Evolutionary conservation across 2,329 filamentous ascomycete species (phyloP).

Genomic region (Diplodia scrobiculata): DNA sequence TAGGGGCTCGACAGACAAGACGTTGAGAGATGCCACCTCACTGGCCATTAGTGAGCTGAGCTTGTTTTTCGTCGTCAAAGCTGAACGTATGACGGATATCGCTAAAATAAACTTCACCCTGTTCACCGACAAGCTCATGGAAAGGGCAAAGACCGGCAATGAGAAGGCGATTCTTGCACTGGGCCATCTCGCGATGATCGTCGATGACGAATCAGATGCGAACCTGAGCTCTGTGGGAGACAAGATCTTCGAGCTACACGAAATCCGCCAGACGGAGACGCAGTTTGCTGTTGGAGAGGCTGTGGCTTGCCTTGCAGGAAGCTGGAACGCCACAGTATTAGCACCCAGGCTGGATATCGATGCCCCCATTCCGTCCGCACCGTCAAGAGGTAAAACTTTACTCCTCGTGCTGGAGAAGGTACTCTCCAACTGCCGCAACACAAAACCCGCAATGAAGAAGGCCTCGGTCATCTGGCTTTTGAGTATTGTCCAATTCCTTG

Average conservation of each 20-base stretch:
- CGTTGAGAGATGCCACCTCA: constrained; percentile 60
- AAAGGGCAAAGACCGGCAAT: constrained; percentile 74
- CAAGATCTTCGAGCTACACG: constrained; percentile 74
- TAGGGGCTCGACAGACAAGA: constrained; percentile 56
- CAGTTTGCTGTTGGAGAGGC: constrained; percentile 92
- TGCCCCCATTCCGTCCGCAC: constrained; percentile 44
- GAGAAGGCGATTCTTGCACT: constrained; percentile 80
- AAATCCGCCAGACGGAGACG: constrained; percentile 80
- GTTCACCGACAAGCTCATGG: constrained; percentile 64
- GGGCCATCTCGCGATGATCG: constrained; percentile 71
- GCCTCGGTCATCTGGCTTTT: constrained; percentile 95
- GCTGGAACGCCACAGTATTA: constrained; percentile 82
- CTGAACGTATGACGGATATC: constrained; percentile 37
- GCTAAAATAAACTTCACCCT: constrained; percentile 46
- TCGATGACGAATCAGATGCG: constrained; percentile 47
- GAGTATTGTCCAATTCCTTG: constrained; percentile 86
- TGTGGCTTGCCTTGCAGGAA: constrained; percentile 71
- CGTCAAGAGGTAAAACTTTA: constrained; percentile 48
- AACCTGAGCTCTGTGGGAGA: constrained; percentile 61
- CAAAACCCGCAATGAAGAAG: constrained; percentile 86
- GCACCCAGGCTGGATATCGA: constrained; percentile 76
- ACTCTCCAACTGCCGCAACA: constrained; percentile 74
- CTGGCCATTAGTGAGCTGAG: constrained; percentile 63
- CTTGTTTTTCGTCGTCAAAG: constrained; percentile 59
- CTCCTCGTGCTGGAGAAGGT: constrained; percentile 68